Percentiles rank a stretch among this genome's conserved stretches.
phyloP scores from a whole-genome alignment of 2,329 filamentous ascomycete genomes.

The Cadophora sp. region DNA sequence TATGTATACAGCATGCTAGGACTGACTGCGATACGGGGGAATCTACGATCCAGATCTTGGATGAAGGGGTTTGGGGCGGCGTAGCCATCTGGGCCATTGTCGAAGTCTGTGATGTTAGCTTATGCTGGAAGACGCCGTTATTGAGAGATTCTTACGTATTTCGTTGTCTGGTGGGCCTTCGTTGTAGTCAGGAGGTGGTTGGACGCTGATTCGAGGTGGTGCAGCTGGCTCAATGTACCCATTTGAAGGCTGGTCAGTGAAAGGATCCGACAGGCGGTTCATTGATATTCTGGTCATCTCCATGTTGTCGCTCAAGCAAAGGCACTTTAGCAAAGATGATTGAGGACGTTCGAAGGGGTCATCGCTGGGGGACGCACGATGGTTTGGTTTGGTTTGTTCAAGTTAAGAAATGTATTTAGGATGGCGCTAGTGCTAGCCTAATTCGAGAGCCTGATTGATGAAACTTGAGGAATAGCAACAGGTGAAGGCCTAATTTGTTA shows the following conservation, averaged over 20 bases:
- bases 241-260: not conserved
- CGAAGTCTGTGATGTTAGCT: not conserved
- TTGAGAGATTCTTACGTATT: not conserved
- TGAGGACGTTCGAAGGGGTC: not conserved
- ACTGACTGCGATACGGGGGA: conserved; percentile 33
- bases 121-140: not conserved
- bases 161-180: not conserved
- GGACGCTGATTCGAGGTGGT: not conserved
- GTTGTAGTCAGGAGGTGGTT: not conserved
- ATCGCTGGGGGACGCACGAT: not conserved
- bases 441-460: not conserved
- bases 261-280: conserved; percentile 2
- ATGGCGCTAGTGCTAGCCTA: not conserved
- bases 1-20: conserved; percentile 34
- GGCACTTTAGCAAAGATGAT: not conserved
- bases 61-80: not conserved
- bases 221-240: not conserved
- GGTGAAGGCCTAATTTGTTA: not conserved
- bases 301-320: conserved; percentile 3
- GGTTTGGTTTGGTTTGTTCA: not conserved
- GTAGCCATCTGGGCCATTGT: not conserved
- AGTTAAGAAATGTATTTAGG: not conserved
- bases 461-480: not conserved
- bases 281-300: not conserved
- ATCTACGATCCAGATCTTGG: conserved; percentile 3